Evolutionary conservation across 2,329 filamentous ascomycete genomes (phyloP), one percentile per base, ranked within the genome.

Genomic region (Aspergillus sp.): DNA sequence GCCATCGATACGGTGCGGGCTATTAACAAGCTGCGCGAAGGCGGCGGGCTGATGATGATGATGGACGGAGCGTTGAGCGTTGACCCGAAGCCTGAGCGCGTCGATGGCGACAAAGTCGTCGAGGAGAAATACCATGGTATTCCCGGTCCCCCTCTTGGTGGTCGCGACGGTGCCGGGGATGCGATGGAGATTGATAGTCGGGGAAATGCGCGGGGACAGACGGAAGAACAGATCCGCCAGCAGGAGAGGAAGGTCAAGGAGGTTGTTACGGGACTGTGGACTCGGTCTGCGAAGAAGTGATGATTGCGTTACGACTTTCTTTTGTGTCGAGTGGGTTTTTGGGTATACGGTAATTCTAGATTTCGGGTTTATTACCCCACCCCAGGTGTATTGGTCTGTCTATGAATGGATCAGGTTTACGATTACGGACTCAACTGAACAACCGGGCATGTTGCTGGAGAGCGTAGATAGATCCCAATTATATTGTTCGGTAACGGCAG

Each of bases 1-100:
- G 76, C 76, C 11, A 80, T 80, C 45, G 76, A 80, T 52, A 80
- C 76, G 1, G 77, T 80, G 19, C 67, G 76, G 15, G 76, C 76
- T 2, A 80, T 80, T 54, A 80, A 80, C 50, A 78, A 80, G 54
- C 58, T 80, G 10, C 64, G 76, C 40, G 75, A 77, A 25, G 75
- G 74, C 16, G 71, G 72, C 17, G 71, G 70, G 8, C 66, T 74
- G 24, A 75, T 78, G 67, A 75, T 75, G 72, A 75, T 78, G 67
- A 75, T 75, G 72, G 74, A 79, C 36, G 75, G 74, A 4, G 68
- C 69, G 4, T 65, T 69, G 54, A 72, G 69, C 27, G 62, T 68
- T 31, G 71, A 78, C 43, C 75, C 76, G 3, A 66, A 63, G 36
- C 63, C 61, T 3, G 63, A 67, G 39, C 53, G 52, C 15, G 64